Evolutionary conservation across 495 filamentous ascomycete genomes (phyloP), one percentile per base, ranked within the genome.

Genomic region (Saxophila tyrrhenica): DNA sequence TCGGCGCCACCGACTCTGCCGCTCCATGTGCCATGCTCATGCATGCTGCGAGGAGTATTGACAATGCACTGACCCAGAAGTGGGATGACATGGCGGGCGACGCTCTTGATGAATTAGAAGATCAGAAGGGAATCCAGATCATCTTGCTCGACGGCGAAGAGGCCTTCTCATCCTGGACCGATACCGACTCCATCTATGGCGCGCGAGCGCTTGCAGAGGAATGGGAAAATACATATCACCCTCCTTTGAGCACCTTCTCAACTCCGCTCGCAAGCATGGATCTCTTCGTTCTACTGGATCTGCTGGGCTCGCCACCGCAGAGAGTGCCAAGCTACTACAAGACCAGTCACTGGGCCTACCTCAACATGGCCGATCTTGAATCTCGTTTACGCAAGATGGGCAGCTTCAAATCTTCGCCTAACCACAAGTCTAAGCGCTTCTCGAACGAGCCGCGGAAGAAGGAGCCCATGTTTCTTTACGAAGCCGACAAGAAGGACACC

Each of bases 111-210:
- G 69, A 65, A 0, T 64, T 61, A 21, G 82, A 83, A 22, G 84
- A 85, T 60, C 80, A 86, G 51, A 81, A 79, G 62, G 92, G 92
- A 7, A 77, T 98, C 25, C 92, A 97, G 73, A 81, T 98, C 39
- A 58, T 98, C 23, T 78, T 97, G 48, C 67, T 98, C 21, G 92
- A 98, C 67, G 92, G 92, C 2, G 92, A 98, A 71, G 92, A 98
- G 69, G 89, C 92, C 1, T 97, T 95, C 67, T 63, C 78, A 39
- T 59, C 55, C 1, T 98, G 92, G 92, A 83, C 82, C 13, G 75
- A 74, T 44, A 77, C 69, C 0, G 92, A 98, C 69, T 91, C 85
- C 3, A 68, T 94, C 5, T 98, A 97, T 61, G 92, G 92, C 1
- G 78, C 92, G 9, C 78, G 89, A 64, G 77, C 86, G 7, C 69